Base-by-base conservation (phyloP, 352 stramenopile species). In the Phytophthora megakarya region DNA sequence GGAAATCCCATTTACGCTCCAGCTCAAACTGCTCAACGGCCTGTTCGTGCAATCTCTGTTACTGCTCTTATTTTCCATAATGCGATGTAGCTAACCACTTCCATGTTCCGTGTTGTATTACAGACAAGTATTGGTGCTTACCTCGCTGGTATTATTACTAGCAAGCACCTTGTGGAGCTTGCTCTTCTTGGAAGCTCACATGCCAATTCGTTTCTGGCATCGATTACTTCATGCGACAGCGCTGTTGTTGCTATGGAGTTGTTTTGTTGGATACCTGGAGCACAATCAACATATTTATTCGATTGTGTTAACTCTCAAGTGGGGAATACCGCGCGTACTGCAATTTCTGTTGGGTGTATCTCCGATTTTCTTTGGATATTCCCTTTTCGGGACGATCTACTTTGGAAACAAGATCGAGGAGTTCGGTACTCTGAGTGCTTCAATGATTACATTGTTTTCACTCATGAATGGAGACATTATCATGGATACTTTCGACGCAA, bases 391-490 rank as follows among this genome's bases (percentile, higher is more conserved):
- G 13, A 92, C 90, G 32, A 84, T 93, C 53, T 96, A 93, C 72
- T 97, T 97, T 66, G 90, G 89, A 54, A 73, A 80, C 45, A 84
- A 86, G 23, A 80, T 92, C 45, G 78, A 92, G 39, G 65, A 77
- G 43, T 97, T 97, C 43, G 81, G 85, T 11, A 85, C 75, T 5
- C 53, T 91, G 11, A 72, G 73, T 9, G 58, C 72, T 49, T 92
- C 86, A 12, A 91, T 88, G 75, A 73, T 89, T 42, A 93, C 89
- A 25, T 73, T 97, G 10, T 97, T 97, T 56, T 79, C 86, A 4
- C 86, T 97, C 40, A 84, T 97, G 68, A 97, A 97, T 58, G 90
- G 90, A 52, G 90, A 97, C 57, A 85, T 92, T 44, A 94, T 97
- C 46, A 87, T 95, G 63, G 88, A 97, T 57, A 96, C 86, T 28